A percentile compares a stretch with the other conserved stretches of the same genome.
These are phyloP conservation scores for Diaporthe batatas DNA, from an alignment of 2,329 filamentous ascomycete genomes.

Conservation along the genomic window DNA sequence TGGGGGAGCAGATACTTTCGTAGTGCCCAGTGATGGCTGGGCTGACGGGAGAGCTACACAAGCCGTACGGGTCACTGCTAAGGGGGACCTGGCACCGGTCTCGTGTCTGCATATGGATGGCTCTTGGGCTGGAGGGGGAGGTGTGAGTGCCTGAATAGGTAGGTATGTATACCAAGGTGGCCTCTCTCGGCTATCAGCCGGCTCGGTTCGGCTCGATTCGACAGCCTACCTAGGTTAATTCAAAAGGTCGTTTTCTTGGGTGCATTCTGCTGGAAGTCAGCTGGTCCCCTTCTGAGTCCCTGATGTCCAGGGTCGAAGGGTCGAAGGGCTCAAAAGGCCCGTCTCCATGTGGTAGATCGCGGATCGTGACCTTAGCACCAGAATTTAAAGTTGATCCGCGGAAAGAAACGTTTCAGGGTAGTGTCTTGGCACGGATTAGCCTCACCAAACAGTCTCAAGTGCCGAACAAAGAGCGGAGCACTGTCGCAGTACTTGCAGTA, in stretches of 20 bases:
- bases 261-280: too few relatives aligned
- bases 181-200: neutral
- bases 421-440: conserved; percentile 37
- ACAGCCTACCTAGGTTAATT: neutral
- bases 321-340: neutral
- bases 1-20: neutral
- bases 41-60: conserved; percentile 7
- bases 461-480: conserved; percentile 25
- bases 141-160: neutral
- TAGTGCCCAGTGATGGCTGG: neutral
- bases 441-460: conserved; percentile 37
- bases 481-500: neutral
- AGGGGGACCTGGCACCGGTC: conserved; percentile 10
- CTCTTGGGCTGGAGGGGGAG: neutral
- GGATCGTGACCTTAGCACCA: conserved; percentile 11
- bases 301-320: neutral
- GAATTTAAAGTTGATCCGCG: conserved; percentile 30
- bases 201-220: conserved; percentile 8
- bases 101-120: neutral
- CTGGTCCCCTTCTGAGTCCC: neutral
- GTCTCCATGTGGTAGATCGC: conserved; percentile 14
- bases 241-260: too few relatives aligned
- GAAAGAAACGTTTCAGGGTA: conserved; percentile 37
- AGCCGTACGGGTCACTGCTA: neutral
- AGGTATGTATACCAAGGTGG: too few relatives aligned